Evolutionary conservation across 768 basidiomycete genomes (phyloP).

Genomic region (Saitozyma sp.): DNA sequence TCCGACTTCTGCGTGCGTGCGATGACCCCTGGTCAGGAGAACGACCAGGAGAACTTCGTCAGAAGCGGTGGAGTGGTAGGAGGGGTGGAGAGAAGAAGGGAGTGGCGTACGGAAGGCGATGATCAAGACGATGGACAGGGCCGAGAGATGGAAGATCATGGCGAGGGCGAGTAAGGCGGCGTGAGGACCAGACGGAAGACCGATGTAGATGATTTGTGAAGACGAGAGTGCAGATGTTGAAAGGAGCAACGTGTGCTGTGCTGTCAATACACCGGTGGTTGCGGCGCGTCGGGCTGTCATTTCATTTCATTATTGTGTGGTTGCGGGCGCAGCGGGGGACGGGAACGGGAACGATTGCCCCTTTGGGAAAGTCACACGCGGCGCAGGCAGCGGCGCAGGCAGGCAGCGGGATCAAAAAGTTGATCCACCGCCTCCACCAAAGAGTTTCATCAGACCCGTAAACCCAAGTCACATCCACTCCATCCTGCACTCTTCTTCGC

Average conservation of each 20-base stretch:
- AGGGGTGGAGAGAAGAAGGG: neutral
- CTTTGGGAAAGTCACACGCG: neutral
- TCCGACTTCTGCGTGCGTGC: too few species aligned
- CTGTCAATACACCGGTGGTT: neutral
- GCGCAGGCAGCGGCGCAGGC: neutral
- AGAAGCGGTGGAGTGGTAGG: too few species aligned
- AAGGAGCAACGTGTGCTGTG: neutral
- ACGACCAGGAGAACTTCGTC: too few species aligned
- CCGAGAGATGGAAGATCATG: slow-evolving; percentile 51
- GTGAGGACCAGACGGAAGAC: neutral
- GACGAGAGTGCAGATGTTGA: neutral
- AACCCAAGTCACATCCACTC: too few species aligned
- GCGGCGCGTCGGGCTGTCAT: neutral
- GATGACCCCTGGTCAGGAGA: too few species aligned
- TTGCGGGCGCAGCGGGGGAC: neutral
- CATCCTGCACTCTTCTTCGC: neutral
- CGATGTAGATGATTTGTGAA: neutral
- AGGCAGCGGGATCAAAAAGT: slow-evolving; percentile 1
- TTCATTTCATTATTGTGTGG: neutral
- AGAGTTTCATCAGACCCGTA: neutral
- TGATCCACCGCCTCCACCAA: neutral
- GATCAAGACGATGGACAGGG: slow-evolving; percentile 41
- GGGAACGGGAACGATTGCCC: neutral
- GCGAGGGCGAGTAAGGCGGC: neutral
- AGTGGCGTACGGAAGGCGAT: slow-evolving; percentile 38